A percentile compares a stretch with the other conserved stretches of the same genome.
Evolutionary conservation across 805 yeast species (phyloP).

Genomic region (Candida silvicultrix): DNA sequence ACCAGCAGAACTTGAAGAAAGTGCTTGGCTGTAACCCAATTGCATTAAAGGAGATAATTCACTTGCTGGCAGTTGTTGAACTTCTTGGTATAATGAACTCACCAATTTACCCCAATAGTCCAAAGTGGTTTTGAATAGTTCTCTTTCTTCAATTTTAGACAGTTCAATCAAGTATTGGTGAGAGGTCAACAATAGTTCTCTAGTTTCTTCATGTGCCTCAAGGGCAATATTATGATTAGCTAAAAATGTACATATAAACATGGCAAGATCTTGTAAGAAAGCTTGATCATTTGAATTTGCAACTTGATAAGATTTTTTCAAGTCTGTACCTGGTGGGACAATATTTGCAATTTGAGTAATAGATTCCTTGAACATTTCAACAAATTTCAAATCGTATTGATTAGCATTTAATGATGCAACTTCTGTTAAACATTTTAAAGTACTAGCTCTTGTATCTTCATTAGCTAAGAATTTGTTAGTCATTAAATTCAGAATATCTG

Average conservation of each 20-base stretch:
- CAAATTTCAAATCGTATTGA: slow-evolving; percentile 50
- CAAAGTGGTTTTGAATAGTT: slow-evolving; percentile 87
- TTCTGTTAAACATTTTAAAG: slow-evolving; percentile 92
- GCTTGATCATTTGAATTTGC: slow-evolving; percentile 87
- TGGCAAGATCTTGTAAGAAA: slow-evolving; percentile 89
- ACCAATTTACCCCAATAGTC: slow-evolving; percentile 94
- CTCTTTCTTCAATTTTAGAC: slow-evolving; percentile 91
- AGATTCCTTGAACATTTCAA: slow-evolving; percentile 62
- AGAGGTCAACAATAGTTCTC: slow-evolving; percentile 59
- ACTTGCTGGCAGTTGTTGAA: slow-evolving; percentile 68
- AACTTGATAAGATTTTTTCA: slow-evolving; percentile 61
- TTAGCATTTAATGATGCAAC: slow-evolving; percentile 64
- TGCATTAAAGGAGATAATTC: slow-evolving; percentile 77
- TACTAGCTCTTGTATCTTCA: slow-evolving; percentile 71
- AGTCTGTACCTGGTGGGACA: slow-evolving; percentile 68
- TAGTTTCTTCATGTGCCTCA: slow-evolving; percentile 48
- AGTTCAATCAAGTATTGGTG: slow-evolving; percentile 79
- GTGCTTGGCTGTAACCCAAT: slow-evolving; percentile 37
- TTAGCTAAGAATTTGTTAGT: slow-evolving; percentile 73
- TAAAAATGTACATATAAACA: slow-evolving; percentile 83
- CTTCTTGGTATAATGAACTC: slow-evolving; percentile 75
- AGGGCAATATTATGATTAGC: slow-evolving; percentile 62
- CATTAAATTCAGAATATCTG: slow-evolving; percentile 67
- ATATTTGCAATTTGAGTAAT: slow-evolving; percentile 63
- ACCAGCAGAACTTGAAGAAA: slow-evolving; percentile 39